Base-by-base conservation (phyloP, 2,329 filamentous ascomycete species). In the Sporothrix brunneoviolacea region DNA sequence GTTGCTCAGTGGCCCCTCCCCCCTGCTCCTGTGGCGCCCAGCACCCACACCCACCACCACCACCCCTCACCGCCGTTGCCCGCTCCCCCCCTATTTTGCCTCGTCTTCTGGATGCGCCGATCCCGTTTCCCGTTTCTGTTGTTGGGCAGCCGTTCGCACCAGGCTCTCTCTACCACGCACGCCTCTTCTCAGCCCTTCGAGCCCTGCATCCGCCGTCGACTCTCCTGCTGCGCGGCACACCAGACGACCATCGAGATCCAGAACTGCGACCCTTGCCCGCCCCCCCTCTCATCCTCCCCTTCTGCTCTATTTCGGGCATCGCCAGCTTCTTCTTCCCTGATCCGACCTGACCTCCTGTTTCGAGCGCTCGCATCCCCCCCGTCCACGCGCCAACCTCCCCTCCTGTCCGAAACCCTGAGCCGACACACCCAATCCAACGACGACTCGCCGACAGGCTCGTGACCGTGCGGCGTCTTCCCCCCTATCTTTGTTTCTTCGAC, bases 41-140 rank as follows among this genome's bases (percentile, higher is more conserved):
- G 30, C 30, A 22, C n/a, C 39, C 22, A 16, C 39, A 22, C 13
- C 15, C 35, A 32, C 19, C 22, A 28, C 27, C n/a, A 32, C 18
- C 43, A 44, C 50, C 50, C 50, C 50, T 52, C 50, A 52, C 50
- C 50, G 50, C 50, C 40, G 45, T 19, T 43, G 39, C 43, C 32
- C 44, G 37, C 18, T 28, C 18, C 32, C 28, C 38, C 37, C n/a
- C n/a, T n/a, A n/a, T n/a, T 48, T 40, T 48, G 41, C n/a, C 15
- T 19, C 28, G 8, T 24, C 12, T 35, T 41, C 37, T 48, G 16
- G 27, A 39, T 48, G 24, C 45, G 36, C 36, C 45, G 22, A 47
- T 47, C 33, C 33, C 32, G 32, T 46, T n/a, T 46, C 24, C 35
- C 22, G 19, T 35, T 33, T 32, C 18, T 27, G 42, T 27, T 28